These are phyloP conservation scores for Ustilago loliicola DNA, from an alignment of 1,284 basidiomycete species.

Conservation along the genomic window DNA sequence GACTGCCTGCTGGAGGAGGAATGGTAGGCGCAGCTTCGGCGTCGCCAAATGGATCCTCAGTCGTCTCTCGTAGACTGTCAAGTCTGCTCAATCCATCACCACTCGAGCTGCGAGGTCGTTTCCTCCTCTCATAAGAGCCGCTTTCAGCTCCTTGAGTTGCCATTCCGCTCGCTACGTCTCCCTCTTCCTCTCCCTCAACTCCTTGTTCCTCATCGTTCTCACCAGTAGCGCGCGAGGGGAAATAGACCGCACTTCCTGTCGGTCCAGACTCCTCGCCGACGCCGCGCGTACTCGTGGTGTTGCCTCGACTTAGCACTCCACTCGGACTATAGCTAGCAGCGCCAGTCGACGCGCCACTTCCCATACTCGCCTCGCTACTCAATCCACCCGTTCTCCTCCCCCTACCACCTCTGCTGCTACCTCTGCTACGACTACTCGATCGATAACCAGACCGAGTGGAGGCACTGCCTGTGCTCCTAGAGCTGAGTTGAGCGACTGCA, in stretches of 20 bases:
- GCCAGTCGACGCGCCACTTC: constrained; percentile 47
- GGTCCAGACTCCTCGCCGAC: constrained; percentile 4
- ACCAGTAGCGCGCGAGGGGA: constrained; percentile 11
- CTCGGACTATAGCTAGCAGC: constrained; percentile 59
- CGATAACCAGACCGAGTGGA: constrained; percentile 35
- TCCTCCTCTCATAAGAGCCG: constrained; percentile 18
- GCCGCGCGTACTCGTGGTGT: constrained; percentile 50
- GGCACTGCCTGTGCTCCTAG: constrained; percentile 36
- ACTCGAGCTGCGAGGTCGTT: constrained; percentile 34
- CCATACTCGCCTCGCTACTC: constrained; percentile 34
- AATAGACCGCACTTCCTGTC: constrained; percentile 19
- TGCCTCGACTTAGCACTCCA: constrained; percentile 39
- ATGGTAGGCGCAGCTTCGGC: background rate
- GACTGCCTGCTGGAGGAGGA: constrained; percentile 19
- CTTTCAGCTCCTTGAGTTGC: constrained; percentile 45
- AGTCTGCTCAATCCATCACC: constrained; percentile 26
- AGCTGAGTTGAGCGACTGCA: constrained; percentile 34
- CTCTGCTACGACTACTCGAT: constrained; percentile 28
- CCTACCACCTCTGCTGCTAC: constrained; percentile 30
- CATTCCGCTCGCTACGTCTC: constrained; percentile 36
- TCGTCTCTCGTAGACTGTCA: constrained; percentile 39
- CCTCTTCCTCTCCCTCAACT: constrained; percentile 13
- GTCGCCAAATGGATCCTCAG: constrained; percentile 31
- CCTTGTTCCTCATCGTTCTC: constrained; percentile 17
- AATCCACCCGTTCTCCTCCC: background rate